A percentile compares a stretch with the other conserved stretches of the same genome.
These are phyloP conservation scores for Coemansia sp. DNA, from an alignment of 192 early-diverging fungal species.

Conservation along the genomic window DNA sequence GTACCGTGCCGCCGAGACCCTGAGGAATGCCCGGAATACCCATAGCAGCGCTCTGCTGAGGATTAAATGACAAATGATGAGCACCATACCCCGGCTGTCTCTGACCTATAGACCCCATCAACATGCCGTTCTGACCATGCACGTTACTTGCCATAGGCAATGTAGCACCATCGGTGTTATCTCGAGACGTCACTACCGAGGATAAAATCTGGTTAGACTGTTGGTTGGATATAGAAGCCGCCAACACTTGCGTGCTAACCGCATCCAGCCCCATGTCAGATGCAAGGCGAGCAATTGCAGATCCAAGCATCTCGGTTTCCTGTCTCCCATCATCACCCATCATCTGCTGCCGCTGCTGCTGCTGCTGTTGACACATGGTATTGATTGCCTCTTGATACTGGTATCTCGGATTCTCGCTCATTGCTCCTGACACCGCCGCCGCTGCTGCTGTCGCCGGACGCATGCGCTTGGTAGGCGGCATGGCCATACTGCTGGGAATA, in stretches of 20 bases:
- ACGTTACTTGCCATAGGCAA: neutral
- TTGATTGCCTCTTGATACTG: slow-evolving; percentile 8
- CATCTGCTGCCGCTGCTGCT: neutral
- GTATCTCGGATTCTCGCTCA: neutral
- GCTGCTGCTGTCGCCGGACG: slow-evolving; percentile 11
- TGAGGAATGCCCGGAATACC: neutral
- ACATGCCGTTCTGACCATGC: neutral
- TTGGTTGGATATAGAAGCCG: slow-evolving; percentile 31
- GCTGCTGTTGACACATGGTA: slow-evolving; percentile 2
- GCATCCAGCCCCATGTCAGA: slow-evolving; percentile 44
- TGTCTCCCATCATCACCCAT: neutral
- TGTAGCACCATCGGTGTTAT: neutral
- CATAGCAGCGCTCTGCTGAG: slow-evolving; percentile 6
- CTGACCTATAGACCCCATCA: neutral
- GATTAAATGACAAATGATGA: neutral
- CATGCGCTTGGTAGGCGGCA: slow-evolving; percentile 25
- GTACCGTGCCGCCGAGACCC: neutral
- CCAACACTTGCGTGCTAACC: slow-evolving; percentile 27
- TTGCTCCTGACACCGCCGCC: too few species aligned
- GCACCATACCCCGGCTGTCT: neutral
- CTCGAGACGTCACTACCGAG: too few species aligned
- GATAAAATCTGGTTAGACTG: neutral
- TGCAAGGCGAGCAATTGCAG: slow-evolving; percentile 28
- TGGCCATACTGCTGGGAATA: neutral
- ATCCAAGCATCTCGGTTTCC: slow-evolving; percentile 14